These are phyloP conservation scores for Isabelozyma heimii DNA, from an alignment of 805 yeast genomes.

Conservation along the genomic window DNA sequence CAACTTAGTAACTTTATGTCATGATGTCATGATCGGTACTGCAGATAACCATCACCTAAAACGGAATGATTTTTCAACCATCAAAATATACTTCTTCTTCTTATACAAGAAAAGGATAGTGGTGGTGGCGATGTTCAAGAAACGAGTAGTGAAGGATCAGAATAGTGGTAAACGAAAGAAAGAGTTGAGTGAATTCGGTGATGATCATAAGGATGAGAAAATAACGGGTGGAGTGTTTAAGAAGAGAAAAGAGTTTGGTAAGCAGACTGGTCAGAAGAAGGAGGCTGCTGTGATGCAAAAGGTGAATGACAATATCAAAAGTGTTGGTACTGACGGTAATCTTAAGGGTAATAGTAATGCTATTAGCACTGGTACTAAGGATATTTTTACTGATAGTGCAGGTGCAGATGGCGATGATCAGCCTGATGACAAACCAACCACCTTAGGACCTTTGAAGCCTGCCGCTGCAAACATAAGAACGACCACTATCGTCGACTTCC, in stretches of 20 bases:
- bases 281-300: background rate
- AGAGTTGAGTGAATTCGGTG: background rate
- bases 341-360: background rate
- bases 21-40: background rate
- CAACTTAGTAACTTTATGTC: background rate
- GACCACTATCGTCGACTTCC: conserved; percentile 77
- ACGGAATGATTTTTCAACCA: background rate
- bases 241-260: background rate
- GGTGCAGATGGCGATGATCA: background rate
- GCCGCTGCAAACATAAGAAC: conserved; percentile 47
- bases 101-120: background rate
- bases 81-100: background rate
- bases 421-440: background rate
- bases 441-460: conserved; percentile 20
- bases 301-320: background rate
- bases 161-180: background rate
- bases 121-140: conserved; percentile 1
- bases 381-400: background rate
- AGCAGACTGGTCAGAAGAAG: background rate
- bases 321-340: background rate
- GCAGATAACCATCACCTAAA: background rate
- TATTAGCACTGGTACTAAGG: background rate
- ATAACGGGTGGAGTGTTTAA: background rate
- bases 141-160: background rate
- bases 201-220: background rate